phyloP scores from a whole-genome alignment of 768 basidiomycete species.

The Daedaleopsis nitida region DNA sequence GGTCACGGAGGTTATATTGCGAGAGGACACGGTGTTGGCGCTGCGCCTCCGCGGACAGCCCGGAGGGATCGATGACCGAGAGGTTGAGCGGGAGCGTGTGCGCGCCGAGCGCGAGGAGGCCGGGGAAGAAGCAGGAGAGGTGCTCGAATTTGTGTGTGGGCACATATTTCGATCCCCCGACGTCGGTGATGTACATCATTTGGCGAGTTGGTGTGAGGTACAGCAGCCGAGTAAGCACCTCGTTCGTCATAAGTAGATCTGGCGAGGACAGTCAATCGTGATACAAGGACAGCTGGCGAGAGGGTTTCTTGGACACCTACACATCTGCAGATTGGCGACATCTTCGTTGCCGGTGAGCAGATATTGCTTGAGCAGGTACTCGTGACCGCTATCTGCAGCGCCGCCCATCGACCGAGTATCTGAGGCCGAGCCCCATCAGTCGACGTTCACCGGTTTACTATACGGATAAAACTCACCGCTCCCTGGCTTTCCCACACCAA shows the following conservation, averaged over 20 bases:
- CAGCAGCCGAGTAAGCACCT: conserved; percentile 65
- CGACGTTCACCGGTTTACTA: neutral
- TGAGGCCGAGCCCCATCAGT: neutral
- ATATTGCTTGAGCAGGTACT: conserved; percentile 77
- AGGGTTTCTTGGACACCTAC: conserved; percentile 40
- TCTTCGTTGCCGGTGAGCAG: conserved; percentile 66
- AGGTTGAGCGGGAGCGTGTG: conserved; percentile 55
- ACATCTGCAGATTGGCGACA: conserved; percentile 62
- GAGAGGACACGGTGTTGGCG: conserved; percentile 39
- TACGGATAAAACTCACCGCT: conserved; percentile 44
- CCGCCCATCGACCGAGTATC: conserved; percentile 57
- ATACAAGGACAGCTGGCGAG: neutral
- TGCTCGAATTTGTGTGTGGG: conserved; percentile 66
- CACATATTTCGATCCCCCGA: conserved; percentile 30
- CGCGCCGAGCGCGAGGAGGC: conserved; percentile 70
- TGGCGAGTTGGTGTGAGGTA: conserved; percentile 65
- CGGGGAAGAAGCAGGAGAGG: conserved; percentile 77
- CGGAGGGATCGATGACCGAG: conserved; percentile 47
- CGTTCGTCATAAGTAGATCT: conserved; percentile 65
- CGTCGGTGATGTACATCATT: conserved; percentile 70
- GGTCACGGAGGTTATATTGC: conserved; percentile 54
- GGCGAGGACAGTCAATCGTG: neutral
- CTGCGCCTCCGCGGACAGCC: conserved; percentile 34
- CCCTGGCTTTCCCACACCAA: conserved; percentile 45
- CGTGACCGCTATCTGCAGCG: conserved; percentile 73